phyloP scores from a whole-genome alignment of 805 yeast genomes.

The Zygosaccharomyces lentus region DNA sequence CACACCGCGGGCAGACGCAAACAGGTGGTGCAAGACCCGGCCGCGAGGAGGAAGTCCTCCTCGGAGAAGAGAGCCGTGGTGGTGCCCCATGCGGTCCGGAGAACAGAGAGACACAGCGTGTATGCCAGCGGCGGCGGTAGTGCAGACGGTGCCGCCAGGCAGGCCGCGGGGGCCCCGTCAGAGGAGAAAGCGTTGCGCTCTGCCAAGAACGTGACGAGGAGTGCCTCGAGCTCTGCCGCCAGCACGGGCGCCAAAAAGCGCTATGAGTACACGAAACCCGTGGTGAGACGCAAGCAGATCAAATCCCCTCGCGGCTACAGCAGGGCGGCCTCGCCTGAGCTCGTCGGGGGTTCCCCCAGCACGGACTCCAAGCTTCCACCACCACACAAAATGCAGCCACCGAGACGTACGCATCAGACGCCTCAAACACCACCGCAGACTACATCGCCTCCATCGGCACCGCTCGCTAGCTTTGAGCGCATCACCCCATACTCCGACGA shows the following conservation, averaged over 20 bases:
- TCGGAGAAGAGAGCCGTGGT: neutral
- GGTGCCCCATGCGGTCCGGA: neutral
- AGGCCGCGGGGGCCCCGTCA: neutral
- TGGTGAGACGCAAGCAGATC: constrained; percentile 21
- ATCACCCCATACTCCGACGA: neutral
- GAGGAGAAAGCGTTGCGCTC: neutral
- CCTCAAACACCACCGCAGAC: constrained; percentile 5
- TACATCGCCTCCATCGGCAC: neutral
- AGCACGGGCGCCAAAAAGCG: constrained; percentile 11
- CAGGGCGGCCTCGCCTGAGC: constrained; percentile 5
- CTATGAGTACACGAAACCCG: constrained; percentile 21
- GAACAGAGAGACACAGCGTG: constrained; percentile 3
- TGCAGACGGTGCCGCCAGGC: neutral
- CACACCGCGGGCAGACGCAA: constrained; percentile 11
- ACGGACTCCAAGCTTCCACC: too few species aligned
- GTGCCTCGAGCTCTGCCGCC: neutral
- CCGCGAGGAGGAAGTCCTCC: neutral
- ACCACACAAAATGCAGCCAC: neutral
- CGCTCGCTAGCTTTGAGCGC: neutral
- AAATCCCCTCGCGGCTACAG: constrained; percentile 12
- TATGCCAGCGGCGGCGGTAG: constrained; percentile 1
- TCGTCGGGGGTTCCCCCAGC: neutral
- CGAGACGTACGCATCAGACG: neutral
- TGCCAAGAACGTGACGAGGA: constrained; percentile 1
- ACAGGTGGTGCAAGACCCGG: constrained; percentile 1